Evolutionary conservation across 2,329 filamentous ascomycete genomes (phyloP), one percentile per base, ranked within the genome.

Genomic region (Fusarium sp.): DNA sequence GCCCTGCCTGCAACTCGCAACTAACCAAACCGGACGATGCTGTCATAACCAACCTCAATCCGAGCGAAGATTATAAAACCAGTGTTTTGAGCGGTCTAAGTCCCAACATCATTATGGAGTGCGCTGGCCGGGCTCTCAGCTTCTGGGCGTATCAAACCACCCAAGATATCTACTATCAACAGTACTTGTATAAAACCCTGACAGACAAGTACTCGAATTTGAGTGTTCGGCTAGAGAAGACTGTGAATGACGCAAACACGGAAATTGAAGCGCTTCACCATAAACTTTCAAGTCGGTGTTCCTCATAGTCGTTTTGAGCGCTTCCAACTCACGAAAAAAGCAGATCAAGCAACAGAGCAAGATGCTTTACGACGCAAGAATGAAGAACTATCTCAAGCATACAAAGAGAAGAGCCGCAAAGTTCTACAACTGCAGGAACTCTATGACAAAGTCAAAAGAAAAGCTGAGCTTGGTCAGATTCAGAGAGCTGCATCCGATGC

Each of bases 71-170:
- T 65, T 96, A 95, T 80, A 96, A 96, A 75, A 92, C 91, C 0
- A 93, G 88, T 57, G 85, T 96, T 1, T 80, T 97, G 10, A 92
- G 91, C 70, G 94, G 94, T 0, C 78, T 97, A 1, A 91, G 87
- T 57, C 94, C 94, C 1, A 88, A 83, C 31, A 82, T 88, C 27
- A 90, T 97, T 62, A 92, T 96, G 83, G 93, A 97, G 68, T 96
- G 92, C 74, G 90, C 92, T 19, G 87, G 89, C 6, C 84, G 91
- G 65, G 92, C 89, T 1, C 75, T 97, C 63, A 86, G 84, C 29
- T 97, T 97, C 72, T 96, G 92, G 89, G 88, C 86, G 27, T 97
- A 96, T 69, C 93, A 97, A 72, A 87, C 88, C 17, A 88, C 87
- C 3, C 91, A 95, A 69, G 91, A 97, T 75, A 90, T 96, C n/a